These are phyloP conservation scores for Fusarium pilosicola DNA, from an alignment of 2,329 filamentous ascomycete genomes.

Conservation along the genomic window DNA sequence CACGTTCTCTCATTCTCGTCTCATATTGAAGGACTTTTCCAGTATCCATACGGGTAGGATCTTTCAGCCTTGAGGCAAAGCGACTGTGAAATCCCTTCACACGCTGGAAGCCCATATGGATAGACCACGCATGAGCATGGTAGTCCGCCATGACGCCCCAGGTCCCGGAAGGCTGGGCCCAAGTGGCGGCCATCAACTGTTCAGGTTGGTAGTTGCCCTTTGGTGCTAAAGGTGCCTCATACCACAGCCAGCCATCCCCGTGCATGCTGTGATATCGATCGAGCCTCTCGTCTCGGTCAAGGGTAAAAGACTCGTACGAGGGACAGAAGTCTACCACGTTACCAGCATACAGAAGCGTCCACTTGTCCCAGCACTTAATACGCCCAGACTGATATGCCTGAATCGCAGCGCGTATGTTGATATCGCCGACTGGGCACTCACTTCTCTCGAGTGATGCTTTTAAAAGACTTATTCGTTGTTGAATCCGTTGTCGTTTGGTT, in stretches of 20 bases:
- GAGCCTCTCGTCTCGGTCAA: conserved; percentile 36
- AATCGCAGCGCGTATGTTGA: conserved; percentile 37
- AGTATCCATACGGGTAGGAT: neutral
- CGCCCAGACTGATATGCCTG: conserved; percentile 29
- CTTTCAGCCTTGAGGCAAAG: neutral
- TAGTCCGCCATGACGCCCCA: neutral
- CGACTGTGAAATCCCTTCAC: conserved; percentile 39
- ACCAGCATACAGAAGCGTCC: conserved; percentile 41
- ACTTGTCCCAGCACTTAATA: conserved; percentile 40
- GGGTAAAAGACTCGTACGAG: conserved; percentile 41
- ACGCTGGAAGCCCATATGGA: conserved; percentile 43
- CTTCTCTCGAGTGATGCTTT: conserved; percentile 10
- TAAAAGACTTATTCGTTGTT: conserved; percentile 22
- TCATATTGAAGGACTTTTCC: conserved; percentile 33
- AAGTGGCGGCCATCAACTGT: conserved; percentile 39
- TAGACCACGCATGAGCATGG: conserved; percentile 23
- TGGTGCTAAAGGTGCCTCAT: conserved; percentile 36
- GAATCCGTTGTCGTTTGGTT: conserved; percentile 31
- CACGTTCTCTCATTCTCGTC: conserved; percentile 11
- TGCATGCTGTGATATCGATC: conserved; percentile 33
- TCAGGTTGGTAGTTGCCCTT: conserved; percentile 16
- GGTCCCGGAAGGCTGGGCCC: conserved; percentile 30
- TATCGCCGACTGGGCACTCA: conserved; percentile 10
- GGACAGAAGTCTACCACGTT: conserved; percentile 33
- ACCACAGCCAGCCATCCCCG: conserved; percentile 45